Evolutionary conservation across 2,329 filamentous ascomycete species (phyloP), one percentile per base, ranked within the genome.

Genomic region (Mycocentrospora acerina): DNA sequence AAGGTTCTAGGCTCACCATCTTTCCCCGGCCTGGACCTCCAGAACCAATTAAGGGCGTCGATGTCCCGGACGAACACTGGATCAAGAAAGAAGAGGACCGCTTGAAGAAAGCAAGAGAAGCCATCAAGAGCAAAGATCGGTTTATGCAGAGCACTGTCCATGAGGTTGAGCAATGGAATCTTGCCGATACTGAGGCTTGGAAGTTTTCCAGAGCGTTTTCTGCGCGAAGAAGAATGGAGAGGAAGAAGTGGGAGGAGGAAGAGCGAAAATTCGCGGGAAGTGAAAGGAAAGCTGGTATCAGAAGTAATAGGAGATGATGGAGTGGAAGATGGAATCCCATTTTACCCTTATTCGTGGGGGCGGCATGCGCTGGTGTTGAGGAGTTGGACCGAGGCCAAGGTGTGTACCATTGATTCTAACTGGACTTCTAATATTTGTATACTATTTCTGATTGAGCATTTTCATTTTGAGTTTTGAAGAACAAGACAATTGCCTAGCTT

Each of bases 131-230:
- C 40, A 64, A 59, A 42, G 55, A 55, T 24, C 42, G 43, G 24
- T 47, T 53, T 24, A 60, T 62, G 44, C 52, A 55, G 24, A 54
- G 54, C 10, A 46, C 64, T 19, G 58, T 62, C 7, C 70, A 71
- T n/a, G 66, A 65, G 14, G 69, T 75, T 5, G 74, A 77, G 60
- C 63, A 68, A 31, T 77, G 74, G 54, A 75, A 78, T 59, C 61
- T 89, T 48, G 85, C 81, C 0, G 87, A 91, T 55, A 83, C 82
- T 1, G 86, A 91, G 66, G 81, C 82, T 1, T 91, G 86, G 86
- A 80, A 79, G 55, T 90, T 90, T 58, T 77, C 82, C 4, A 72
- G 82, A 25, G 85, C 86, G 0, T 88, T 79, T 48, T 70, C 82
- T 34, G 85, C 84, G 13, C 70, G 85, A 25, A 71, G 77, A 28